phyloP scores from a whole-genome alignment of 2,329 filamentous ascomycete species.

The Ophiostoma tasmaniense region DNA sequence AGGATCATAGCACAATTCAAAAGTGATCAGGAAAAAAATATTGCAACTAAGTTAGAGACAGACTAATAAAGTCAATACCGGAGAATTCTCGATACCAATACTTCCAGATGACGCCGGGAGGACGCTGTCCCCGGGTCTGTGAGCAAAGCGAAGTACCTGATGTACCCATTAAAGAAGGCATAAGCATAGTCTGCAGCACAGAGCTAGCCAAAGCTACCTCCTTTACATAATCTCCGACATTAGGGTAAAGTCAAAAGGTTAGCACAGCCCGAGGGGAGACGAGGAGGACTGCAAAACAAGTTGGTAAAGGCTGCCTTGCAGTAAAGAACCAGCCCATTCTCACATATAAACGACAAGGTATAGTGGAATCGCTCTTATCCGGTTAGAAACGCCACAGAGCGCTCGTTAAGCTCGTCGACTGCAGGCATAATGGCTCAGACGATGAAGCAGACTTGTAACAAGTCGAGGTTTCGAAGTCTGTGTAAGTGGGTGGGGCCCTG shows the following conservation, averaged over 20 bases:
- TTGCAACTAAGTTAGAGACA: neutral
- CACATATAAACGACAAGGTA: neutral
- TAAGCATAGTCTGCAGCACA: neutral
- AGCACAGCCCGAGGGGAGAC: no score
- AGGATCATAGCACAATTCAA: neutral
- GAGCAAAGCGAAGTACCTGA: neutral
- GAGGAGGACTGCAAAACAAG: no score
- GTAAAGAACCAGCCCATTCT: neutral
- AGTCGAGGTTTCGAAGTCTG: neutral
- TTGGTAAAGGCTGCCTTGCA: no score
- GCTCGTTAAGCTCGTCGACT: neutral
- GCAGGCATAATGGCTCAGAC: neutral
- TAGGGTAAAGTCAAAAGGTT: neutral
- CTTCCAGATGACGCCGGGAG: neutral
- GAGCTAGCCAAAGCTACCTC: neutral
- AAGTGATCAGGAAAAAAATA: neutral
- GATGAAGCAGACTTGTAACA: conserved; percentile 7
- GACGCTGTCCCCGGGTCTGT: neutral
- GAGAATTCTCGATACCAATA: conserved; percentile 3
- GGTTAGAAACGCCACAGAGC: neutral
- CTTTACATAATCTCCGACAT: neutral
- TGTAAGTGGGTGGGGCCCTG: conserved; percentile 2
- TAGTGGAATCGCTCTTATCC: neutral
- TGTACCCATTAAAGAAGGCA: neutral
- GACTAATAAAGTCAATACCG: neutral